phyloP scores from a whole-genome alignment of 73 alveolate species.

The Diophrys sp. region DNA sequence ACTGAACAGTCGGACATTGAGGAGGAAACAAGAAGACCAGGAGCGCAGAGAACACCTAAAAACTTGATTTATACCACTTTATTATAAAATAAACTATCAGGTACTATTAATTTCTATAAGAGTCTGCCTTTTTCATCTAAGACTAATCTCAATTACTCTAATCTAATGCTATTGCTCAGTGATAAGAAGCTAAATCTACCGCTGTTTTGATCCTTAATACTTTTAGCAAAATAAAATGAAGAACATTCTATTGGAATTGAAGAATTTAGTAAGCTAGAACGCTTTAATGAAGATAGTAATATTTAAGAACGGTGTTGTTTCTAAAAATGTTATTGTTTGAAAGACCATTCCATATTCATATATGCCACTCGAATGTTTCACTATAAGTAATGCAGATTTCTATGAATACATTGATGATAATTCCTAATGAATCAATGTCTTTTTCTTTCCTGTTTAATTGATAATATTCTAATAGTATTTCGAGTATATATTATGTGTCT shows the following conservation, averaged over 20 bases:
- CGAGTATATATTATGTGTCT: not conserved
- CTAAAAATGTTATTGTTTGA: conserved; percentile 7
- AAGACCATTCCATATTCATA: conserved; percentile 29
- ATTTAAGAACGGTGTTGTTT: conserved; percentile 4
- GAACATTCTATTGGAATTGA: conserved; percentile 15
- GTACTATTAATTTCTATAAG: too few species aligned
- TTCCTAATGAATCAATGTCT: not conserved
- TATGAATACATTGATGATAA: conserved; percentile 35
- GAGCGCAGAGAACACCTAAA: too few species aligned
- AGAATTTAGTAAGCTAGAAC: conserved; percentile 42
- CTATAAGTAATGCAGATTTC: conserved; percentile 34
- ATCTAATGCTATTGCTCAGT: conserved; percentile 18
- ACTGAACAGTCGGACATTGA: too few species aligned
- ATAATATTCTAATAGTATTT: too few species aligned
- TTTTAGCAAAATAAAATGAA: conserved; percentile 8
- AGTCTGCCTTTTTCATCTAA: too few species aligned
- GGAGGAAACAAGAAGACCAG: too few species aligned
- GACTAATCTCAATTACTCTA: too few species aligned
- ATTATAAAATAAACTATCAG: too few species aligned
- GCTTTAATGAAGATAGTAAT: conserved; percentile 44
- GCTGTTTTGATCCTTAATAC: conserved; percentile 9
- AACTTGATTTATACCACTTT: too few species aligned
- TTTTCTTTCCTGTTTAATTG: not conserved
- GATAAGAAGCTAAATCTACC: conserved; percentile 38
- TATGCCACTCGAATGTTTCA: conserved; percentile 28